Base-by-base conservation (phyloP, 179 eudicot genomes). In the Corrigiola litoralis region DNA sequence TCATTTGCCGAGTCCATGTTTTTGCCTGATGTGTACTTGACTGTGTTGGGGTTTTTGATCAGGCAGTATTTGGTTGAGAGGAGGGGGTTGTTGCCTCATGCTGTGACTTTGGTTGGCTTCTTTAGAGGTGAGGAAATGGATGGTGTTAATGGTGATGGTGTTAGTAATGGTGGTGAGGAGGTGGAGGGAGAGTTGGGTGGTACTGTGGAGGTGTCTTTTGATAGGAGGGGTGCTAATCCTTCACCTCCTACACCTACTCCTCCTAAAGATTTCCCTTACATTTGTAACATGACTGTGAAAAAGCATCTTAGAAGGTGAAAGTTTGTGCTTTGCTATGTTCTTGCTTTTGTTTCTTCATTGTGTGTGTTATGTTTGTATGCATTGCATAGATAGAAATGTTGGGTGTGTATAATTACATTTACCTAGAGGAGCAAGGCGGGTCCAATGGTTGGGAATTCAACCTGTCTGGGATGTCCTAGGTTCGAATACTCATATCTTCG, bases 261-360 rank as follows among this genome's bases (percentile, higher is more conserved):
- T 14, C 97, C 99, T 11, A 86, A 73, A 61, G 70, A 87, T 61
- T 77, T 75, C 21, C 94, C 97, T 13, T 94, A 90, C 52, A 76
- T 94, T 4, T 90, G 94, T 75, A 90, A 90, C 49, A 94, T 92
- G 97, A 78, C 94, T 9, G 98, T 94, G 38, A 79, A 81, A 53
- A 74, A 82, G 78, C 55, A 65, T 1, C 80, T 86, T 51, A 41
- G 95, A 53, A 90, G 97, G 99, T 92, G 66, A 51, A 21, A 13
- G 61, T 52, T 25, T 38, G 21, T 11, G 11, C 9, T 36, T 54
- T 33, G 5, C 9, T 14, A 4, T 18, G 4, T 16, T 61, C 21
- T 54, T 71, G 40, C 3, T 12, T 58, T 40, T 27, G 3, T 67
- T 44, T 44, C n/a, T 56, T 5, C 12, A 20, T 31, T 16, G 41